Conservation (phyloP, 2,329 filamentous ascomycete species). For the Uncinocarpus reesii region DNA sequence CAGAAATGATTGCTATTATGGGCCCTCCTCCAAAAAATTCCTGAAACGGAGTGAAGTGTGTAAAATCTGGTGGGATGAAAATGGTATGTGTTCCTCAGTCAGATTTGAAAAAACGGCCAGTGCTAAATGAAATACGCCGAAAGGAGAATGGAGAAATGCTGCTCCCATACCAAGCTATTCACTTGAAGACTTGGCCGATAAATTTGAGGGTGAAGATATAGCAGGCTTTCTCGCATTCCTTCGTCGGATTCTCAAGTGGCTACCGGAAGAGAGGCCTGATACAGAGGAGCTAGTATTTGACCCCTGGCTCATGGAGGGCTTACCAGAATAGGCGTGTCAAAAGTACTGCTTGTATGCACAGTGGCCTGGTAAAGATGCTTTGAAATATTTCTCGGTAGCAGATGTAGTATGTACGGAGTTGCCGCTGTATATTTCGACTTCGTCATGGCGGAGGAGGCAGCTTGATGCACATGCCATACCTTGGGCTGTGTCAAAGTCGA, state of each 20-base stretch:
- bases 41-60: slow-evolving; percentile 16
- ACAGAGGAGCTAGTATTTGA: slow-evolving; percentile 15
- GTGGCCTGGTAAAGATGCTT: too few species aligned
- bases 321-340: neutral
- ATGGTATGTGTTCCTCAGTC: slow-evolving; percentile 11
- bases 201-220: slow-evolving; percentile 5
- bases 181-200: slow-evolving; percentile 4
- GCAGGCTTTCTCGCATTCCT: slow-evolving; percentile 16
- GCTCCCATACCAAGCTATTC: slow-evolving; percentile 7
- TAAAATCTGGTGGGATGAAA: slow-evolving; percentile 21
- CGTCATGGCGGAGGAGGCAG: too few species aligned
- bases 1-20: slow-evolving; percentile 21
- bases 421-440: too few species aligned
- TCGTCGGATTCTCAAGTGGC: slow-evolving; percentile 18
- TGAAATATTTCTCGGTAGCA: too few species aligned
- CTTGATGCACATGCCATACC: too few species aligned
- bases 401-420: too few species aligned
- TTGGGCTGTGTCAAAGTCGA: too few species aligned
- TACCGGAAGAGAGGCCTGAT: slow-evolving; percentile 19
- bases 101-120: neutral
- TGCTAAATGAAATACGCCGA: neutral
- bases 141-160: slow-evolving; percentile 4
- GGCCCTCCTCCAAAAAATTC: slow-evolving; percentile 16
- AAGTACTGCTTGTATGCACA: too few species aligned
- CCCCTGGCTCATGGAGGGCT: slow-evolving; percentile 12